These are phyloP conservation scores for Zizania latifolia DNA, from an alignment of 176 grass and related monocot genomes.

Conservation along the genomic window DNA sequence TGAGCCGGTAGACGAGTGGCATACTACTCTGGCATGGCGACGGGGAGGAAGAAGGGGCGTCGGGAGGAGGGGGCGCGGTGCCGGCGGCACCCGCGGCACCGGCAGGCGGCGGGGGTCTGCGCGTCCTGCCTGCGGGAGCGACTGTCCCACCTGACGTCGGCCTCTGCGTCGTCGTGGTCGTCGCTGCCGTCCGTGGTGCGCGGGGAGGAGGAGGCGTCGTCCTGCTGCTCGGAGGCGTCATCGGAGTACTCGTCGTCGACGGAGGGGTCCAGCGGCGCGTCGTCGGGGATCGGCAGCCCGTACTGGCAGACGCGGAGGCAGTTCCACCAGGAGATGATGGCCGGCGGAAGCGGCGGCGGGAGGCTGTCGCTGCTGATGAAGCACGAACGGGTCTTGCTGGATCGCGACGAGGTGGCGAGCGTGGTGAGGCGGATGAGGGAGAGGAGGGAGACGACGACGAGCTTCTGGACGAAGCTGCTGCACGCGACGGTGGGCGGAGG, in stretches of 20 bases:
- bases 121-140: too few relatives aligned
- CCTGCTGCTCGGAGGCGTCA: constrained; percentile 33
- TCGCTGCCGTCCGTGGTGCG: too few relatives aligned
- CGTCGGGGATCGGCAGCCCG: constrained; percentile 24
- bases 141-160: too few relatives aligned
- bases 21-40: neutral
- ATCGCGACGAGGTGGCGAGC: constrained; percentile 28
- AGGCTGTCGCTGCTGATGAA: constrained; percentile 49
- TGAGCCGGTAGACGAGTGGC: neutral
- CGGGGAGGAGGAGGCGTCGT: too few relatives aligned
- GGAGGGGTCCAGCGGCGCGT: neutral
- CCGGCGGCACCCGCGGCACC: constrained; percentile 52
- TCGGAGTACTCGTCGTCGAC: constrained; percentile 37
- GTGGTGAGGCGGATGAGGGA: constrained; percentile 19
- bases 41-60: constrained; percentile 25
- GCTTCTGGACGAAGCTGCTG: constrained; percentile 74
- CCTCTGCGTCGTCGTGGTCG: too few relatives aligned
- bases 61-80: constrained; percentile 31
- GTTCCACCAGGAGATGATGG: constrained; percentile 37
- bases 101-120: constrained; percentile 57
- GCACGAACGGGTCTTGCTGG: constrained; percentile 29
- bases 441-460: constrained; percentile 13
- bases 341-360: neutral
- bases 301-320: too few relatives aligned
- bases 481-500: constrained; percentile 26